A percentile compares a stretch with the other conserved stretches of the same genome.
phyloP scores from a whole-genome alignment of 495 filamentous ascomycete genomes.

The Penicillium manginii region DNA sequence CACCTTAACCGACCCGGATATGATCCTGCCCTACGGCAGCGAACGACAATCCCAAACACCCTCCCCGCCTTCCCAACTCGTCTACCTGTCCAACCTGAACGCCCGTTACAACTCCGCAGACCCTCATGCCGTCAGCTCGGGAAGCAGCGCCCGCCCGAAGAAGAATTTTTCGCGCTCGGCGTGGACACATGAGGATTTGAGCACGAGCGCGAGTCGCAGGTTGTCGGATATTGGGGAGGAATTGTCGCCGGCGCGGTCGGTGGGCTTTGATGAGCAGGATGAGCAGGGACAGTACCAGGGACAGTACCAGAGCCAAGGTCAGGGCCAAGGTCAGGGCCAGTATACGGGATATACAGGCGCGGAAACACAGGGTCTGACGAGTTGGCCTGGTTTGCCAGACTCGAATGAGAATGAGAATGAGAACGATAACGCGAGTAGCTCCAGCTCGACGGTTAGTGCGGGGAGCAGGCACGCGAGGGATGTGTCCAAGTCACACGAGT shows the following conservation, averaged over 20 bases:
- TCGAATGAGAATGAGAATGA: slow-evolving; percentile 9
- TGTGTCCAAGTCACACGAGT: slow-evolving; percentile 23
- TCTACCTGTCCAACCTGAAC: slow-evolving; percentile 43
- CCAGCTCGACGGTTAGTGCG: slow-evolving; percentile 46
- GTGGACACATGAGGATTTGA: slow-evolving; percentile 56
- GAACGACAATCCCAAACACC: slow-evolving; percentile 60
- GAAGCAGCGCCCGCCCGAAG: slow-evolving; percentile 28
- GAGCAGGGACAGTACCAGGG: not conserved
- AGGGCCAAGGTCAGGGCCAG: not conserved
- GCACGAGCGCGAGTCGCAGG: slow-evolving; percentile 63
- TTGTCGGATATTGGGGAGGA: slow-evolving; percentile 77
- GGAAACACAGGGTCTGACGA: slow-evolving; percentile 15
- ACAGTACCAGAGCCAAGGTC: not conserved
- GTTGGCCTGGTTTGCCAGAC: slow-evolving; percentile 22
- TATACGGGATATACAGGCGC: not conserved
- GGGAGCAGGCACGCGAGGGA: slow-evolving; percentile 34
- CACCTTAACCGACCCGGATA: slow-evolving; percentile 89
- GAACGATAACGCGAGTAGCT: slow-evolving; percentile 37
- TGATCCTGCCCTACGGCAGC: slow-evolving; percentile 77
- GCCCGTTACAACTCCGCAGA: slow-evolving; percentile 28
- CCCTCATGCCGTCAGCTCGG: slow-evolving; percentile 12
- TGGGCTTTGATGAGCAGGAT: slow-evolving; percentile 20
- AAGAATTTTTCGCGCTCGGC: slow-evolving; percentile 47
- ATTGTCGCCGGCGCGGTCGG: slow-evolving; percentile 33
- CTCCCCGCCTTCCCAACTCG: slow-evolving; percentile 50